Base-by-base conservation (phyloP, 768 basidiomycete genomes). In the Russula olivacea region DNA sequence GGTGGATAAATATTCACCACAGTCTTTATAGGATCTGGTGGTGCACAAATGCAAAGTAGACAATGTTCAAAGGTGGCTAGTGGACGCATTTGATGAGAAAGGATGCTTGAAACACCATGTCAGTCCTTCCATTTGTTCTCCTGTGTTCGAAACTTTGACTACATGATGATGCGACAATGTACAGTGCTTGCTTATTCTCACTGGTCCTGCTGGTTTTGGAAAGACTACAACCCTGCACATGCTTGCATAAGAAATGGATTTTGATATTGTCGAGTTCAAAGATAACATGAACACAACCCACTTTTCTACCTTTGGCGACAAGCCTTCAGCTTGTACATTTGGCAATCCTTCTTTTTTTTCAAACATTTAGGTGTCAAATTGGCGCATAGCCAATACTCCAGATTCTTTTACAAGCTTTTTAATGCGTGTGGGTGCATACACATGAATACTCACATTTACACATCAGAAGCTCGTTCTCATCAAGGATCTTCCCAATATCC, bases 401-500 rank as follows among this genome's bases (percentile, higher is more conserved):
- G 78, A 84, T 50, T 92, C 89, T 74, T 91, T 92, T 66, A 81
- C 84, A 61, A 77, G 83, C 8, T 97, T 91, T 73, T 76, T 97
- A 38, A 81, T 79, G 19, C 84, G 89, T 41, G 88, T 89, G 1
- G 77, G 82, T 19, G 79, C 77, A 4, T 89, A 87, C 68, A 76
- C 76, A 21, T 80, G 79, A 51, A 71, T 91, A 28, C 84, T 87
- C 65, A 57, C 53, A 15, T 36, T 54, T 4, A 21, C 38, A 7
- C 57, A 47, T 34, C 63, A 54, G 76, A 75, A 66, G 38, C 70
- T 95, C 7, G 80, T 98, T 57, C 83, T 98, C 4, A 77, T 97
- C 9, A 91, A 95, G 74, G 90, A 95, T 61, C 80, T 99, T 1
- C 97, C 96, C 0, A 98, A 98, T 70, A 83, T 98, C 59, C 76